Evolutionary conservation across 768 basidiomycete species (phyloP), one percentile per base, ranked within the genome.

Genomic region (Russula vinacea): DNA sequence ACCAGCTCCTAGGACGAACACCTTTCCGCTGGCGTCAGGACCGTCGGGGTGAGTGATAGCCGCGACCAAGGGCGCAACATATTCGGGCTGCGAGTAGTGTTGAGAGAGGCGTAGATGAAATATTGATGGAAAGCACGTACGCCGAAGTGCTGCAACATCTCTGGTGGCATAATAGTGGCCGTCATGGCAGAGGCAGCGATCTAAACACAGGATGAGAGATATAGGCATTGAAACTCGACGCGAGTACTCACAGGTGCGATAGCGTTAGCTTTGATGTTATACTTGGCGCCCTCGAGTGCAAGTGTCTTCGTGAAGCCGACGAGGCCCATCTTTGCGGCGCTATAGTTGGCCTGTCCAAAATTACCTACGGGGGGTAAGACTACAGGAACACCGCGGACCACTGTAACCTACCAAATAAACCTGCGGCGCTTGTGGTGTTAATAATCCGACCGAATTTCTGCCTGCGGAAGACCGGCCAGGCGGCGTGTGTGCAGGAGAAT

Each of bases 171-270:
- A 69, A 95, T 79, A 0, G 94, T 97, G 71, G 88, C 94, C 3
- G 94, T 97, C 96, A 98, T 98, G 3, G 84, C 83, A 3, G 94
- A 96, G 0, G 95, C 96, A n/a, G 96, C 96, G 64, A 92, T 87
- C 92, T 94, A 67, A 14, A 19, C 10, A 16, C 13, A 14, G 16
- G 26, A 49, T 55, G 66, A 39, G 55, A 40, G 2, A 35, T 22
- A 29, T 52, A 40, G 60, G 4, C 5, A 60, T 29, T 16, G 29
- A 9, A 11, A 29, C 26, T 14, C 44, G 54, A 44, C 17, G 35
- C 26, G 58, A 45, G 39, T 16, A 76, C 88, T 22, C 75, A 95
- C 92, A 0, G 96, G 96, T 2, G 93, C 94, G 68, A 99, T 89
- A n/a, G 81, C 90, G 57, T 86, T 87, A 1, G 89, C 84, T 71